Conservation (phyloP, 768 basidiomycete species). For the Mycena sanguinolenta region DNA sequence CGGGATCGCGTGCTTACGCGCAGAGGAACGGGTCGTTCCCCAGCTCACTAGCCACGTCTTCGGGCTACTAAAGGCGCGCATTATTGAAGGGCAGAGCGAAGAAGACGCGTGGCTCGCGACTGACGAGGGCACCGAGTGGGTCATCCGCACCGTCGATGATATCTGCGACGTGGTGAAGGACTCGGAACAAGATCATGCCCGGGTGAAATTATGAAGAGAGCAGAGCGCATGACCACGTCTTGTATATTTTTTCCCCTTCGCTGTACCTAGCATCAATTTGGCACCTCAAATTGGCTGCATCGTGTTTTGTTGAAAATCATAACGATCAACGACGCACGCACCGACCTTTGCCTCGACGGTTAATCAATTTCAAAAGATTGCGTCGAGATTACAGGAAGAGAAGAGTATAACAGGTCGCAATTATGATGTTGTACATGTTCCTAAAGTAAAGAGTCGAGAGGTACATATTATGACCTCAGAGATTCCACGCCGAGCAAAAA, state of each 20-base stretch:
- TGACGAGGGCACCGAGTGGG: constrained; percentile 92
- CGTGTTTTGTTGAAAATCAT: constrained; percentile 28
- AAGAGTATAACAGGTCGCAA: constrained; percentile 11
- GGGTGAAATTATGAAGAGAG: constrained; percentile 71
- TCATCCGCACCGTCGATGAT: constrained; percentile 85
- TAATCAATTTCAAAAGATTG: constrained; percentile 35
- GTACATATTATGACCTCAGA: constrained; percentile 40
- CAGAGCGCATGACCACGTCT: constrained; percentile 31
- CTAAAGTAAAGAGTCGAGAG: constrained; percentile 36
- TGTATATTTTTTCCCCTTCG: constrained; percentile 14
- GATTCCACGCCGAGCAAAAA: constrained; percentile 71
- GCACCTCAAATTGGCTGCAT: constrained; percentile 42
- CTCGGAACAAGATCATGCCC: constrained; percentile 58
- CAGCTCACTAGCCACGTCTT: constrained; percentile 92
- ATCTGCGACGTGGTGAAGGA: constrained; percentile 78
- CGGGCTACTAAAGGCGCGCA: constrained; percentile 88
- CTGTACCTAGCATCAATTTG: constrained; percentile 52
- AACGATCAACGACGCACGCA: neutral
- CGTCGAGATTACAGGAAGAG: constrained; percentile 12
- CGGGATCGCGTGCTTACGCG: constrained; percentile 86
- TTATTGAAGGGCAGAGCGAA: constrained; percentile 67
- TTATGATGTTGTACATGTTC: constrained; percentile 29
- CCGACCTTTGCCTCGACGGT: neutral
- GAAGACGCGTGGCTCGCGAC: constrained; percentile 87
- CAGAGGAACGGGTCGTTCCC: constrained; percentile 87